Conservation (phyloP, 805 yeast genomes). For the Maudiozyma turicensis region DNA sequence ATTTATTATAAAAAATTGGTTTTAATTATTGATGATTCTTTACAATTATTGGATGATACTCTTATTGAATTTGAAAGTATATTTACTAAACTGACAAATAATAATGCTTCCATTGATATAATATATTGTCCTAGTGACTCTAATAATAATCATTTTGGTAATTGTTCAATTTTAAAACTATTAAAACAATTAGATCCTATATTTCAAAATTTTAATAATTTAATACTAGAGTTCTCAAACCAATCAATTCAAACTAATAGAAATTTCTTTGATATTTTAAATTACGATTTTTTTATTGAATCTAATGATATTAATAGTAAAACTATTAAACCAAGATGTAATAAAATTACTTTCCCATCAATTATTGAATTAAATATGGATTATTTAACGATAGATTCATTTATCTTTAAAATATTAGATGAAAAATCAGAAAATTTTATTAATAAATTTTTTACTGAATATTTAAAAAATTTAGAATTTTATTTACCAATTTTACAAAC, state of each 20-base stretch:
- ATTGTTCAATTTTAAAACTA: neutral
- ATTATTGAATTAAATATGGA: slow-evolving; percentile 8
- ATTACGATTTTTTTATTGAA: slow-evolving; percentile 4
- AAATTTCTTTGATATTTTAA: slow-evolving; percentile 12
- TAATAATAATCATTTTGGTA: neutral
- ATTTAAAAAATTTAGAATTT: slow-evolving; percentile 7
- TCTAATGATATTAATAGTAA: neutral
- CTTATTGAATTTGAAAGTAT: neutral
- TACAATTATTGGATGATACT: neutral
- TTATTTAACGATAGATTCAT: slow-evolving; percentile 16
- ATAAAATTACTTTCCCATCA: slow-evolving; percentile 11
- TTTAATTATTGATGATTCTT: neutral
- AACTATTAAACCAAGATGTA: slow-evolving; percentile 6
- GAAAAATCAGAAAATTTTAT: slow-evolving; percentile 3
- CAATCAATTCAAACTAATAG: neutral
- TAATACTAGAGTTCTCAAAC: slow-evolving; percentile 5
- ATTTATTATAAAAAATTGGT: neutral
- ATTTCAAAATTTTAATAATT: slow-evolving; percentile 3
- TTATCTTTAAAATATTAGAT: slow-evolving; percentile 10
- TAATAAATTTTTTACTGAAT: slow-evolving; percentile 6
- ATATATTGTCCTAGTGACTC: neutral
- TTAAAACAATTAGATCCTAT: neutral
- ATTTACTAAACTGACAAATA: neutral
- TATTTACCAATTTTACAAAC: slow-evolving; percentile 8
- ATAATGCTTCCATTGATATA: neutral